These are phyloP conservation scores for Serendipita sp. DNA, from an alignment of 768 basidiomycete genomes.

Conservation along the genomic window DNA sequence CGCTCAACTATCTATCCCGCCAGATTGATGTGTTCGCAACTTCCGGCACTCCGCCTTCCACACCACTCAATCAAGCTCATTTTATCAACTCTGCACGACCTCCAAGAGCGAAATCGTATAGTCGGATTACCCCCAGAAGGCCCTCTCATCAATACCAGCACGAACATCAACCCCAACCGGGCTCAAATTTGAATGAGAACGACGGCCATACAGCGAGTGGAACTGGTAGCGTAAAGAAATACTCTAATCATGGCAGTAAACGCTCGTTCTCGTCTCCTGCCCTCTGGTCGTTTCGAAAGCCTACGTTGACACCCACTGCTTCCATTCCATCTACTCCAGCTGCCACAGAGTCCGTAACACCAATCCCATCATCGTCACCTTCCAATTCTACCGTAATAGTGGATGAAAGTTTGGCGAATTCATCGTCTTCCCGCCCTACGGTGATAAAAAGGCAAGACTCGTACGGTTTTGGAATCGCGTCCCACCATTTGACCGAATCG, in stretches of 20 bases:
- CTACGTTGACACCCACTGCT: conserved; percentile 11
- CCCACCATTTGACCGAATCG: not conserved
- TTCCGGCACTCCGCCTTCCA: conserved; percentile 33
- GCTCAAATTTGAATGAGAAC: not conserved
- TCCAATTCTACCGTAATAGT: conserved; percentile 26
- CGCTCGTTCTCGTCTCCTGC: conserved; percentile 53
- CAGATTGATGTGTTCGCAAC: conserved; percentile 59
- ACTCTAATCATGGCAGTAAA: conserved; percentile 25
- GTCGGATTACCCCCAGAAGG: not conserved
- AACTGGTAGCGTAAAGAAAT: conserved; percentile 14
- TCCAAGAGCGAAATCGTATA: conserved; percentile 6
- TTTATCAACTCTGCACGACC: conserved; percentile 4
- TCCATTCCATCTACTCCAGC: conserved; percentile 13
- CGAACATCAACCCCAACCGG: not conserved
- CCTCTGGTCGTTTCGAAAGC: conserved; percentile 21
- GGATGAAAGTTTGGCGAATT: conserved; percentile 19
- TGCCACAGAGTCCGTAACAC: not conserved
- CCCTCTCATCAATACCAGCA: conserved; percentile 6
- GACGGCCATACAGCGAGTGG: conserved; percentile 11
- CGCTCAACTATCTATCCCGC: conserved; percentile 62
- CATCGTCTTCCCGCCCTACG: conserved; percentile 15
- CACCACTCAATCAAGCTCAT: conserved; percentile 28
- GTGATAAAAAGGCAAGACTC: conserved; percentile 42
- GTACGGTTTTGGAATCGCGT: conserved; percentile 19
- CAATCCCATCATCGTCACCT: conserved; percentile 10